Evolutionary conservation across 805 yeast genomes (phyloP), one percentile per base, ranked within the genome.

Genomic region (Clavispora asparagi): DNA sequence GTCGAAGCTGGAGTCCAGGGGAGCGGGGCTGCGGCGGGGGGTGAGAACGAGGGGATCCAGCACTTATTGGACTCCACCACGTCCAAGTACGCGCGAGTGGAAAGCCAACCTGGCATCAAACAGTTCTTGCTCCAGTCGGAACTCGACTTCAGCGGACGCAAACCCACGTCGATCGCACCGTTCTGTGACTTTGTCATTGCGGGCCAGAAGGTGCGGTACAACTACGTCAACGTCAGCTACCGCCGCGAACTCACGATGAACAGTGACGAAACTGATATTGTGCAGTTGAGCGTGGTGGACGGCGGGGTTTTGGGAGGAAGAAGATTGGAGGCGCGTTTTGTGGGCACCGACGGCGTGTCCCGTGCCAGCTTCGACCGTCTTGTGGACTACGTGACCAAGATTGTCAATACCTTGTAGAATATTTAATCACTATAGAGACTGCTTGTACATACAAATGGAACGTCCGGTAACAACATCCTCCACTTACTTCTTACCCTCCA

Each of bases 261-360:
- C n/a, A 70, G 58, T 44, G 63, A 63, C 12, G 68, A 64, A 13
- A 58, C 57, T 38, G 56, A 60, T 14, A 44, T 62, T 37, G 60
- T 77, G 16, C 80, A 77, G 50, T 67, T 70, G 44, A 66, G 74
- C 37, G 57, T 70, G 14, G 62, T 77, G 14, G 85, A 81, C 55
- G 83, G 83, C n/a, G 85, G 85, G 4, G 60, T 70, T 7, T 63
- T 78, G 39, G 84, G 83, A 11, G 85, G 85, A 1, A 64, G 81
- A 47, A 63, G 70, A 25, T 50, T 67, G 8, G 85, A 81, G 51
- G 49, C 50, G 3, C 35, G 51, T 27, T 45, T 55, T 28, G 42
- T 55, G 29, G 59, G 56, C n/a, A 54, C 51, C 35, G 39, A 30
- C 23, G 57, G 52, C 25, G 42, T 59, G 17, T 51, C 48, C 39